A percentile compares a stretch with the other conserved stretches of the same genome.
These are phyloP conservation scores for Aspergillus sp. DNA, from an alignment of 2,329 filamentous ascomycete genomes.

Conservation along the genomic window DNA sequence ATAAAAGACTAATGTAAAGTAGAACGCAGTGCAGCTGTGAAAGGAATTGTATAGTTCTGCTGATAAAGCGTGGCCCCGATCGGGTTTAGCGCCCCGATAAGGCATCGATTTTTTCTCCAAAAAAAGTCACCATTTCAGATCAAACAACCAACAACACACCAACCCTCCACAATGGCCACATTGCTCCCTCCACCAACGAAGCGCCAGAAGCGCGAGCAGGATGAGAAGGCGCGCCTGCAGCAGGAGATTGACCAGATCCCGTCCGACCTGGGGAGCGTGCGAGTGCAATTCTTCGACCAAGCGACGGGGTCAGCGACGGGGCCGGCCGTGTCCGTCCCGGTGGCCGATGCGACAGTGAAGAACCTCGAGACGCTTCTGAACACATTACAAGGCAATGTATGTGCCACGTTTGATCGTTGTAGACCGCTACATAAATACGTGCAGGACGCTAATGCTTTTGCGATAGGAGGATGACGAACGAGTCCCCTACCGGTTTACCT, in stretches of 20 bases:
- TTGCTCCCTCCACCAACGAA: constrained; percentile 82
- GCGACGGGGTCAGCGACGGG: constrained; percentile 66
- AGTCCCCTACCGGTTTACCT: constrained; percentile 66
- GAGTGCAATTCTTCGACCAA: constrained; percentile 85
- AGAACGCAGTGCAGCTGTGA: neutral
- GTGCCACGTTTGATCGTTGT: constrained; percentile 16
- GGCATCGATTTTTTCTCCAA: neutral
- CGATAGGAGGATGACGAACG: constrained; percentile 56
- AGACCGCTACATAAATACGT: too few relatives aligned
- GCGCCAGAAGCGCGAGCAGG: constrained; percentile 72
- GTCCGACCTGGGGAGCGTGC: constrained; percentile 70
- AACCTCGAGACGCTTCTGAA: constrained; percentile 87
- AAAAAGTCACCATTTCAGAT: too few relatives aligned
- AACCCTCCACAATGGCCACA: constrained; percentile 64
- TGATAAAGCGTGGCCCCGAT: neutral
- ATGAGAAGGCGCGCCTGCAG: constrained; percentile 69
- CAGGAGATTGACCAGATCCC: constrained; percentile 69
- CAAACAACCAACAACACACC: neutral
- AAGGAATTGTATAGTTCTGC: neutral
- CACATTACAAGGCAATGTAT: constrained; percentile 72
- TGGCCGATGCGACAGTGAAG: constrained; percentile 81
- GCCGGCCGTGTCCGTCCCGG: constrained; percentile 70
- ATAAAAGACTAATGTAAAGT: neutral
- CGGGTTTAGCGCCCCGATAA: neutral
- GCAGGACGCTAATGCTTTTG: constrained; percentile 3